Evolutionary conservation across 2,329 filamentous ascomycete species (phyloP).

Genomic region (Pyrenophora teres): DNA sequence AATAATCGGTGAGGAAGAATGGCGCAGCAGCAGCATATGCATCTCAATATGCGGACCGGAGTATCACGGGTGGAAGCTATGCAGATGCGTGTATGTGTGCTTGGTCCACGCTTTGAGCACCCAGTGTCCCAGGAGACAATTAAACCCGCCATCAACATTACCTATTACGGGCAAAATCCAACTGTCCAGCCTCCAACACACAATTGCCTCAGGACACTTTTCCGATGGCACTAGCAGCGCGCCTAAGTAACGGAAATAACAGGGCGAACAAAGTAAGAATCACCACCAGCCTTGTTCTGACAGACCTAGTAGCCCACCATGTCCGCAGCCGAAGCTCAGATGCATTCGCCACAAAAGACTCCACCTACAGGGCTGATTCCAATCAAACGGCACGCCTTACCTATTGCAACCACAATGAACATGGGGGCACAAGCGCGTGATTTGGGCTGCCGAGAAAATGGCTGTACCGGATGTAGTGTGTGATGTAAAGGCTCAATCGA

Average conservation of each 20-base stretch:
- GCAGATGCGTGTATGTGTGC: too few species aligned
- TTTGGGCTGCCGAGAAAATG: constrained; percentile 1
- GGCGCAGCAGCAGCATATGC: neutral
- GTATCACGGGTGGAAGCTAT: neutral
- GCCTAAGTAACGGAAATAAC: too few species aligned
- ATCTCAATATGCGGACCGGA: neutral
- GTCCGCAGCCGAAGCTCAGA: constrained; percentile 7
- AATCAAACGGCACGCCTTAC: neutral
- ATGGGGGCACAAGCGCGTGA: constrained; percentile 12
- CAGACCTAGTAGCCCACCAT: neutral
- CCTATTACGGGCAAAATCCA: neutral
- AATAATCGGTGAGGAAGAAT: neutral
- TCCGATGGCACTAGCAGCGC: too few species aligned
- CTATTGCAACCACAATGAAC: too few species aligned
- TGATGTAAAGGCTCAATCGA: neutral
- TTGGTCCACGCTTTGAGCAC: too few species aligned
- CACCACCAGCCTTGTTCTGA: neutral
- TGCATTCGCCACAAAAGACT: constrained; percentile 10
- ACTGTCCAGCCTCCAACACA: too few species aligned
- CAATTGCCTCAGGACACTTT: too few species aligned
- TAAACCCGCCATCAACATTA: too few species aligned
- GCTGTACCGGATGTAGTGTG: constrained; percentile 4
- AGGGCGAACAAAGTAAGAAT: neutral
- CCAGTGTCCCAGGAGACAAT: too few species aligned
- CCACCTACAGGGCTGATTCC: constrained; percentile 12